Conservation (phyloP, 2,329 filamentous ascomycete genomes). For the Aspergillus transmontanensis region DNA sequence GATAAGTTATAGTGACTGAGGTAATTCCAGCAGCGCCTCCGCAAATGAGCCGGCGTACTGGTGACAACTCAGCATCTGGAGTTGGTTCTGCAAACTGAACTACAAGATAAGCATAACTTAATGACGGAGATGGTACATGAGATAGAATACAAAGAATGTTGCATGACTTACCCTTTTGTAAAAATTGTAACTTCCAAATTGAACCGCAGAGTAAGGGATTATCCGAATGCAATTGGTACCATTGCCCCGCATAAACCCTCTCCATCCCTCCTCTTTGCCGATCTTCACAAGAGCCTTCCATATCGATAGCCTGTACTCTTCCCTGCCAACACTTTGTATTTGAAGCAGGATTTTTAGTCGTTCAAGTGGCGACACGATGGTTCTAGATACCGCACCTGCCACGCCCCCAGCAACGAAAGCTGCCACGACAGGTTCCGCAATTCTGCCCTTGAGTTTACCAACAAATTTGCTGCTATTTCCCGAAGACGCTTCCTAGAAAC, state of each 20-base stretch:
- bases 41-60: slow-evolving; percentile 78
- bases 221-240: slow-evolving; percentile 98
- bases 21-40: slow-evolving; percentile 92
- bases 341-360: slow-evolving; percentile 98
- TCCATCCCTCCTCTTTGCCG: slow-evolving; percentile 96
- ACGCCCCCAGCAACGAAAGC: slow-evolving; percentile 94
- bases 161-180: slow-evolving; percentile 77
- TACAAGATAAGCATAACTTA: slow-evolving; percentile 14
- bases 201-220: slow-evolving; percentile 95
- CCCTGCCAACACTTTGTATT: slow-evolving; percentile 84
- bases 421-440: slow-evolving; percentile 83
- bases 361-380: slow-evolving; percentile 93
- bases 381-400: slow-evolving; percentile 94
- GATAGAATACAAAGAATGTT: neutral
- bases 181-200: slow-evolving; percentile 97
- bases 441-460: slow-evolving; percentile 30
- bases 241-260: slow-evolving; percentile 96
- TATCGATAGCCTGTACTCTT: slow-evolving; percentile 92
- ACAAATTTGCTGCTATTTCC: slow-evolving; percentile 24
- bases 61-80: slow-evolving; percentile 72
- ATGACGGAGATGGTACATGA: neutral
- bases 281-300: slow-evolving; percentile 89
- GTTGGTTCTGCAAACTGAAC: slow-evolving; percentile 72
- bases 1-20: slow-evolving; percentile 92
- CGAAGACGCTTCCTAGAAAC: slow-evolving; percentile 22